phyloP scores from a whole-genome alignment of 371 early-diverging fungal species.

The Saksenaea oblongispora region DNA sequence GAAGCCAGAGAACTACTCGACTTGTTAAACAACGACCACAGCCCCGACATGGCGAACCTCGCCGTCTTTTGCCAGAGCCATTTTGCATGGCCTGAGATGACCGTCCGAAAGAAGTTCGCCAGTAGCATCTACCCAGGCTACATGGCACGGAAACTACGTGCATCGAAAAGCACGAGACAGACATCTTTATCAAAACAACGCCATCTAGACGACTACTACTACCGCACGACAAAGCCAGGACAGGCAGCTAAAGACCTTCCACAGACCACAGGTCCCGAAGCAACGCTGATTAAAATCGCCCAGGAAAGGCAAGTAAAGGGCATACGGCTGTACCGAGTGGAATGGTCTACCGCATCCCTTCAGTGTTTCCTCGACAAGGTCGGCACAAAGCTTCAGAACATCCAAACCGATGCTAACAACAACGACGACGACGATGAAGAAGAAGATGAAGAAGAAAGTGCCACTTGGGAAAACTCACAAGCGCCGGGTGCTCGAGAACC shows the following conservation, averaged over 20 bases:
- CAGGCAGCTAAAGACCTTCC: neutral
- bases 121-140: constrained; percentile 8
- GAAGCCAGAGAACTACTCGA: constrained; percentile 3
- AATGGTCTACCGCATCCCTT: neutral
- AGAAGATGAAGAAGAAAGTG: neutral
- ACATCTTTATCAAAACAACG: neutral
- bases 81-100: constrained; percentile 7
- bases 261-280: no score
- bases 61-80: constrained; percentile 12
- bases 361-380: neutral
- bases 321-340: neutral
- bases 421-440: neutral
- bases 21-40: neutral
- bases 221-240: neutral
- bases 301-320: neutral
- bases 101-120: neutral
- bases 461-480: neutral
- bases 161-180: neutral
- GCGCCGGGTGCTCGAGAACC: neutral
- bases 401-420: neutral
- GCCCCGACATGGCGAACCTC: constrained; percentile 1
- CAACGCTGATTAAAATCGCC: neutral
- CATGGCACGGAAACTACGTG: neutral
- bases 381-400: neutral
- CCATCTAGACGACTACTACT: neutral